Percentiles rank a stretch among this genome's conserved stretches.
phyloP scores from a whole-genome alignment of 2,329 filamentous ascomycete species.

The Fusarium abutilonis region DNA sequence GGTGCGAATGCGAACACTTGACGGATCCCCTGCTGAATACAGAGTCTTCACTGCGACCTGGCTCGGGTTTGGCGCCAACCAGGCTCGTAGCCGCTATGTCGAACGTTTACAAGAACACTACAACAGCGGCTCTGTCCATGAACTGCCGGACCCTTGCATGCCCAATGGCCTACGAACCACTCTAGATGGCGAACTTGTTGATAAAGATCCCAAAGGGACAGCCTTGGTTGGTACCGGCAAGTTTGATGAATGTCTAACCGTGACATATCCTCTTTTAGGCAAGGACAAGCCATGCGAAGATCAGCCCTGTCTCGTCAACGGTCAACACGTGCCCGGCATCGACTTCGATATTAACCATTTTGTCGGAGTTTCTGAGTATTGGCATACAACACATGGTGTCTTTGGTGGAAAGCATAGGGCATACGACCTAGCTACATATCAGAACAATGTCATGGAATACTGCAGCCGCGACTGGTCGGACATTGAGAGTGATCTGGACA shows the following conservation, averaged over 20 bases:
- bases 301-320: constrained; percentile 87
- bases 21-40: constrained; percentile 82
- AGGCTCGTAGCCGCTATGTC: constrained; percentile 88
- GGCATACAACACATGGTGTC: constrained; percentile 97
- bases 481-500: constrained; percentile 73
- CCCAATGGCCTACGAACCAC: constrained; percentile 80
- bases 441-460: constrained; percentile 83
- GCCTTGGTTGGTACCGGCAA: constrained; percentile 83
- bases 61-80: constrained; percentile 96
- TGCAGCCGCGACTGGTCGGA: constrained; percentile 84
- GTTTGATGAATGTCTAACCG: constrained; percentile 84
- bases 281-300: constrained; percentile 88
- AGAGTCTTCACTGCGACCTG: constrained; percentile 95
- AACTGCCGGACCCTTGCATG: constrained; percentile 91
- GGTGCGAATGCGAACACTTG: constrained; percentile 82
- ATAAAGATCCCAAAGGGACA: constrained; percentile 54
- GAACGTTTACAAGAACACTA: constrained; percentile 76
- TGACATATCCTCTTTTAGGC: constrained; percentile 85
- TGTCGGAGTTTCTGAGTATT: constrained; percentile 96
- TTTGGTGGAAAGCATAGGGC: constrained; percentile 83
- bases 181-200: constrained; percentile 70
- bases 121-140: constrained; percentile 61
- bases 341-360: constrained; percentile 99
- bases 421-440: constrained; percentile 92
- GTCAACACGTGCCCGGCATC: constrained; percentile 91